Percentiles rank a stretch among this genome's conserved stretches.
phyloP scores from a whole-genome alignment of 352 stramenopile species.

The Pythium aristosporum region DNA sequence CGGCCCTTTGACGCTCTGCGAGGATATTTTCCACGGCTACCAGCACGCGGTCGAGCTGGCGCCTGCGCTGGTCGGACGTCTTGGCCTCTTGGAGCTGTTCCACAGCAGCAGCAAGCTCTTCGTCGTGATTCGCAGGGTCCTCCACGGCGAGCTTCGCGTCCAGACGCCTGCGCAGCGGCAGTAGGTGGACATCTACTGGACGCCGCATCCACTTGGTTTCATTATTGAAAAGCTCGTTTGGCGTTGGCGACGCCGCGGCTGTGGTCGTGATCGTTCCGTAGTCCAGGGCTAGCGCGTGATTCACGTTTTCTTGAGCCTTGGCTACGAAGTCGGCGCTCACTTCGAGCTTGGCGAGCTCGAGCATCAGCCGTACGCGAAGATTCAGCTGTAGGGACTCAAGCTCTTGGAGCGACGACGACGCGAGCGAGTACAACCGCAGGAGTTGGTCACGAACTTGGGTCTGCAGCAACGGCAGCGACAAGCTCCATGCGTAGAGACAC shows the following conservation, averaged over 20 bases:
- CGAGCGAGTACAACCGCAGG: slow-evolving; percentile 64
- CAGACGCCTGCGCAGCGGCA: slow-evolving; percentile 60
- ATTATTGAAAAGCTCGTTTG: slow-evolving; percentile 31
- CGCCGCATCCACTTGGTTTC: slow-evolving; percentile 38
- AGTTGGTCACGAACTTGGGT: slow-evolving; percentile 68
- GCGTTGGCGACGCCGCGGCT: slow-evolving; percentile 18
- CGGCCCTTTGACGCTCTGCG: neutral
- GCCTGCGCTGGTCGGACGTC: slow-evolving; percentile 35
- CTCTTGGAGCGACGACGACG: slow-evolving; percentile 64
- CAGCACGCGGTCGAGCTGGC: slow-evolving; percentile 27
- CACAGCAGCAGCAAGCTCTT: slow-evolving; percentile 53
- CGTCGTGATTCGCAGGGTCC: slow-evolving; percentile 36
- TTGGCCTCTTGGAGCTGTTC: slow-evolving; percentile 77
- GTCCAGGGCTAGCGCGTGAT: slow-evolving; percentile 62
- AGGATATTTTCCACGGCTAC: neutral
- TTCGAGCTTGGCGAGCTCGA: slow-evolving; percentile 88
- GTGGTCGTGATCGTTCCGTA: slow-evolving; percentile 35
- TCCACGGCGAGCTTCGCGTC: slow-evolving; percentile 60
- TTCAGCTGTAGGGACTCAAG: slow-evolving; percentile 77
- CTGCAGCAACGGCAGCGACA: slow-evolving; percentile 78
- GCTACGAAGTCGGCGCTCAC: slow-evolving; percentile 77
- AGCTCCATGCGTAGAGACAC: slow-evolving; percentile 82
- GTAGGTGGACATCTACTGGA: slow-evolving; percentile 67
- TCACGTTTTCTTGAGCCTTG: slow-evolving; percentile 71
- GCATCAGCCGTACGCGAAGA: slow-evolving; percentile 74